phyloP scores from a whole-genome alignment of 2,329 filamentous ascomycete genomes.

The Ophidiomyces ophidiicola region DNA sequence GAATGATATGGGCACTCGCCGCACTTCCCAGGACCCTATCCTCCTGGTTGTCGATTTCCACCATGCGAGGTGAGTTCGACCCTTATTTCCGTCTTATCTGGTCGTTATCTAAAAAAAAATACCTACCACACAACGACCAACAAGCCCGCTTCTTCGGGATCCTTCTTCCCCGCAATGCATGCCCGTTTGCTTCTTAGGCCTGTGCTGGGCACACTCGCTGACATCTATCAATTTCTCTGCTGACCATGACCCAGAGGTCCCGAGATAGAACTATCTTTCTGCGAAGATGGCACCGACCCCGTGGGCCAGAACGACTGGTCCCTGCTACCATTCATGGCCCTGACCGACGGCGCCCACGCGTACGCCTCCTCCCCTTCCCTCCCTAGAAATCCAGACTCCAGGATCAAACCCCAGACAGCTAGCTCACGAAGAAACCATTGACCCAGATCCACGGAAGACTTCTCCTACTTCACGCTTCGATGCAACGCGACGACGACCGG shows the following conservation, averaged over 20 bases:
- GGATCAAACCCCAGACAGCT: not conserved
- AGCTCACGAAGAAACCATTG: too few relatives aligned
- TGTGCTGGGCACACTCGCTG: not conserved
- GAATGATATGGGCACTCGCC: constrained; percentile 11
- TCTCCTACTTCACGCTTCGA: constrained; percentile 92
- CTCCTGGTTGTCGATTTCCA: constrained; percentile 75
- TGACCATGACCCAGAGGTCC: constrained; percentile 49
- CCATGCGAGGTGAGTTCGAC: constrained; percentile 47
- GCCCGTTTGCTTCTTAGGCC: not conserved
- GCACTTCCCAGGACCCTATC: constrained; percentile 44
- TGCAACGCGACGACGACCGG: constrained; percentile 35
- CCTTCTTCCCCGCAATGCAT: not conserved
- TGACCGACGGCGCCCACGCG: constrained; percentile 92
- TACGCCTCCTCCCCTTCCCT: constrained; percentile 31
- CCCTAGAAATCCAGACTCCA: not conserved
- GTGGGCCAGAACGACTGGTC: constrained; percentile 79
- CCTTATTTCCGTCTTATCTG: not conserved
- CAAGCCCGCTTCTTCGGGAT: not conserved
- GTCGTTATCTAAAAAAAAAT: too few relatives aligned
- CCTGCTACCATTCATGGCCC: constrained; percentile 86
- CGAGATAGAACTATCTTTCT: constrained; percentile 89
- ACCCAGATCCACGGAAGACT: constrained; percentile 85
- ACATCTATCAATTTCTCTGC: not conserved
- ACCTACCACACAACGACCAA: too few relatives aligned
- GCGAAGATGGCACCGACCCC: constrained; percentile 64